A percentile compares a stretch with the other conserved stretches of the same genome.
Evolutionary conservation across 441 rosid species (phyloP).

Genomic region (Flueggea neowawraea): DNA sequence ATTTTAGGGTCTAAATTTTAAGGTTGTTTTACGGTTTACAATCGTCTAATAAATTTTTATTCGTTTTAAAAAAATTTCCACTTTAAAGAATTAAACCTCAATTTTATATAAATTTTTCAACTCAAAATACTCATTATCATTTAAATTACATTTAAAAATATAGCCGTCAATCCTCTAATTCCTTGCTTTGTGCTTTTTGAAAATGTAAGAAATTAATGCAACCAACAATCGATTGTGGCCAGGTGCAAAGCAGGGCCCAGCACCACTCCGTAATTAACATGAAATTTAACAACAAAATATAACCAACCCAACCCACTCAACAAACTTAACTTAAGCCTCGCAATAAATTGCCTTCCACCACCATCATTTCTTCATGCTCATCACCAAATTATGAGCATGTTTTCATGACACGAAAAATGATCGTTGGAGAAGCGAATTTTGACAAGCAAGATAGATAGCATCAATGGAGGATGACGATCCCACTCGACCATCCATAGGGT

Average conservation of each 20-base stretch:
- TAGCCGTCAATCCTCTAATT: too few species aligned
- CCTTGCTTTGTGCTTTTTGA: too few species aligned
- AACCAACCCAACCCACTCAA: not conserved
- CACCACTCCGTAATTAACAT: constrained; percentile 5
- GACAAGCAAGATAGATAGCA: too few species aligned
- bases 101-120: too few species aligned
- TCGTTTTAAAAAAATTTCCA: too few species aligned
- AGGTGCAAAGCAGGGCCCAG: not conserved
- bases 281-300: constrained; percentile 8
- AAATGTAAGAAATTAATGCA: too few species aligned
- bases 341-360: constrained; percentile 8
- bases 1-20: too few species aligned
- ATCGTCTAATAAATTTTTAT: too few species aligned
- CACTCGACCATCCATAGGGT: constrained; percentile 27
- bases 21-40: too few species aligned
- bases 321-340: not conserved
- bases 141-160: too few species aligned
- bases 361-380: not conserved
- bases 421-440: not conserved
- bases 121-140: too few species aligned
- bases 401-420: not conserved
- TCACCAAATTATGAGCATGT: not conserved
- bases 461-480: constrained; percentile 26
- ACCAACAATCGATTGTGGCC: not conserved
- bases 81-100: too few species aligned